Evolutionary conservation across 1,284 basidiomycete genomes (phyloP), one percentile per base, ranked within the genome.

Genomic region (Rhodotorula sp.): DNA sequence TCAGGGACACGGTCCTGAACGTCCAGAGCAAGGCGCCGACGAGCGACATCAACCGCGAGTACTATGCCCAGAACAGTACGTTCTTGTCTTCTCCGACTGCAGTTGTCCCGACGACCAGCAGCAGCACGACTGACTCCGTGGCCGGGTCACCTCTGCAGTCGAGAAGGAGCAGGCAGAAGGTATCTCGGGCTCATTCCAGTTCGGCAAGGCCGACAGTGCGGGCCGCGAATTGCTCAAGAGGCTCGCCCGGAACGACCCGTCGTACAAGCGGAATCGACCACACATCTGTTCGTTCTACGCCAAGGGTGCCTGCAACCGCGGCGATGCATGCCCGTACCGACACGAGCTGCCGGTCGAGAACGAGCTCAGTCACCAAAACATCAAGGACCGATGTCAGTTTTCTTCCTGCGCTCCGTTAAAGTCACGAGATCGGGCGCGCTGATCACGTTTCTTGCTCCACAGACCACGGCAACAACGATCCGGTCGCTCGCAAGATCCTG

Each of bases 171-270:
- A 73, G 56, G 77, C 76, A 49, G 75, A 75, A 43, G 71, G 72
- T 43, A 69, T 68, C 19, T 64, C 69, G 21, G 75, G 76, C 38
- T 77, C 80, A n/a, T 75, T 79, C 71, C 62, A 73, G 69, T 73
- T 78, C 73, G 75, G 78, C 74, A 71, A 80, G 75, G 73, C 80
- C 34, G 79, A 80, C 68, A 74, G 73, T 38, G 76, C 90, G 18
- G 95, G 93, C 49, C 94, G 95, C 81, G 95, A 99, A 76, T 92
- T 99, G 89, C 83, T 99, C 73, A 95, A 97, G 82, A 89, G 92
- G 76, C 84, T 99, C 23, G 94, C 95, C 19, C 60, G 75, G 19
- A 92, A 91, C 47, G 94, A 97, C 78, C 94, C 95, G 0, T 92
- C 93, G 79, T 99, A 98, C 84, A 97, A 98, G 82, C 88, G 94